Conservation (phyloP, 108 stramenopile genomes). For the Cyclotella cryptica region DNA sequence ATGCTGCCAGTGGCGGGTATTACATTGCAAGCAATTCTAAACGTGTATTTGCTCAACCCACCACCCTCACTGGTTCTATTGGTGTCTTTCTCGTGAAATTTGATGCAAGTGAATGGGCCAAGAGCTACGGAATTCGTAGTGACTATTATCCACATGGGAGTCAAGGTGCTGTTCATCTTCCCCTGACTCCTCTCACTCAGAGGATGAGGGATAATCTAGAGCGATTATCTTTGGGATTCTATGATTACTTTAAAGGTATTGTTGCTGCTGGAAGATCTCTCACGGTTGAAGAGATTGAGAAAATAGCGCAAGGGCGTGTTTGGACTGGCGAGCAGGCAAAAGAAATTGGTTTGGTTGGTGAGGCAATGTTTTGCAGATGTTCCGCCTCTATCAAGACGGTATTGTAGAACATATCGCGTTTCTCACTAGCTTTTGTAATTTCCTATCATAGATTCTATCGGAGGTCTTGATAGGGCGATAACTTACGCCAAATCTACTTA, state of each 20-base stretch:
- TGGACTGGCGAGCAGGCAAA: constrained; percentile 85
- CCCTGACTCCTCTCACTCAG: constrained; percentile 66
- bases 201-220: constrained; percentile 64
- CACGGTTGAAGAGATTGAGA: constrained; percentile 52
- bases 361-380: not conserved
- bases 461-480: constrained; percentile 74
- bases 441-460: constrained; percentile 59
- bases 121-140: constrained; percentile 65
- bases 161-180: constrained; percentile 58
- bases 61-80: constrained; percentile 81
- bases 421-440: not conserved
- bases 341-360: constrained; percentile 59
- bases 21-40: constrained; percentile 71
- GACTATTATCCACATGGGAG: constrained; percentile 63
- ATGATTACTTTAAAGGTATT: constrained; percentile 74
- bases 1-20: constrained; percentile 83
- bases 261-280: constrained; percentile 65
- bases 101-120: constrained; percentile 68
- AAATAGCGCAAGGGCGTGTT: constrained; percentile 73
- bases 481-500: constrained; percentile 67
- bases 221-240: constrained; percentile 54
- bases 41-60: constrained; percentile 73
- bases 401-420: no score
- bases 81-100: constrained; percentile 79
- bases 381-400: not conserved